Evolutionary conservation across 345 rosid species (phyloP), one percentile per base, ranked within the genome.

Genomic region (Citrus australasica): DNA sequence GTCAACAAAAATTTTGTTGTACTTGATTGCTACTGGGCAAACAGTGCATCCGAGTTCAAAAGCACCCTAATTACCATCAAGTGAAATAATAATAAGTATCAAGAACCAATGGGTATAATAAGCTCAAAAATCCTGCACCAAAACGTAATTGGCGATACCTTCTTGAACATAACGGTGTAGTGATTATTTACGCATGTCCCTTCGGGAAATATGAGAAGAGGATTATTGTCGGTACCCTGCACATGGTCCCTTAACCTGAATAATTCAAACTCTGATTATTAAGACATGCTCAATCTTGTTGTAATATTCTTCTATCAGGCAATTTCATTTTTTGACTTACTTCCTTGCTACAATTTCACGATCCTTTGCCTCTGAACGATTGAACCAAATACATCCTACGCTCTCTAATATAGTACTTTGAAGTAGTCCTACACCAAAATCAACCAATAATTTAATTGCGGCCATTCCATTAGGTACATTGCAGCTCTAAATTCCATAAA

Each of bases 191-290:
- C 98, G 66, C 99, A 94, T 4, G 98, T 97, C 53, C 99, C 98
- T 82, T 97, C 98, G 24, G 99, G 99, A 87, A 97, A 97, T 85
- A 97, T 93, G 72, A 94, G 97, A 86, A 97, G 95, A 82, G 99
- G 99, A 73, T 94, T 94, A 80, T 87, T 97, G 84, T 94, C 98
- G 81, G 86, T 83, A 69, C 95, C 97, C 86, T 85, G 96, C 46
- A 92, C 91, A 86, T 97, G 98, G 60, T 94, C 91, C 83, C 97
- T 88, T 87, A 94, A 87, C 90, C 98, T 97, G 94, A 85, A 85
- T 82, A 19, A 76, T 65, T 42, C 33, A 65, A 48, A 78, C 77
- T 77, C 60, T 33, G 65, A 40, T 72, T 77, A 74, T 73, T 68
- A 80, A 30, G 69, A 67, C 79, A 87, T 3, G 2, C 79, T 24